These are phyloP conservation scores for Bretschneidera sinensis DNA, from an alignment of 345 rosid species.

Conservation along the genomic window DNA sequence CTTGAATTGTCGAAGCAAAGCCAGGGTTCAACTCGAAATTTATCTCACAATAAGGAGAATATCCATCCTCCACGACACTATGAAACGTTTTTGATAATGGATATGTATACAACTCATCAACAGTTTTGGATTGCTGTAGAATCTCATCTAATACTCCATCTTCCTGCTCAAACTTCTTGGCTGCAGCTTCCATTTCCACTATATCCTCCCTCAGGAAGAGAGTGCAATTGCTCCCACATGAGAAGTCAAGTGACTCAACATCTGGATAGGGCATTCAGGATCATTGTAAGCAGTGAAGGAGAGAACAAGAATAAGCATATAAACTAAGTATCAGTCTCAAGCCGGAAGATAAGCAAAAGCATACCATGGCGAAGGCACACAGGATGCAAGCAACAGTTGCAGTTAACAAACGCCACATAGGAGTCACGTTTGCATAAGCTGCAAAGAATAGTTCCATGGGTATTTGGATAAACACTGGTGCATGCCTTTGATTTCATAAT, in stretches of 20 bases:
- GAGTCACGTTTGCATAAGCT: constrained; percentile 91
- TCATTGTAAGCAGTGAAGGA: constrained; percentile 10
- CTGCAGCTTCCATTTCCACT: constrained; percentile 75
- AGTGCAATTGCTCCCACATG: constrained; percentile 62
- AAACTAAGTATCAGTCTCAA: neutral
- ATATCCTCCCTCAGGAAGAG: constrained; percentile 78
- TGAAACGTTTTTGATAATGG: constrained; percentile 38
- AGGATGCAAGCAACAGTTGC: constrained; percentile 58
- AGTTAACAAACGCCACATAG: constrained; percentile 74
- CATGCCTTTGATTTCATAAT: constrained; percentile 62
- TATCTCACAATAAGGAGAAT: constrained; percentile 66
- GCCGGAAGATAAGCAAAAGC: constrained; percentile 11
- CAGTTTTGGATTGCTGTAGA: constrained; percentile 28
- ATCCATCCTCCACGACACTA: constrained; percentile 43
- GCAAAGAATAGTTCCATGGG: constrained; percentile 68
- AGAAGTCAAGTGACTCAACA: constrained; percentile 47
- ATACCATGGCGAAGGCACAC: constrained; percentile 91
- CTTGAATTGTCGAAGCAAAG: constrained; percentile 8
- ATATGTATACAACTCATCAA: constrained; percentile 47
- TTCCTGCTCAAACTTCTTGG: constrained; percentile 70
- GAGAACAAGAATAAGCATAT: neutral
- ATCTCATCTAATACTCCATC: constrained; percentile 36
- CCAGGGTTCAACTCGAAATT: constrained; percentile 27
- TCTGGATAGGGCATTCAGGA: constrained; percentile 36
- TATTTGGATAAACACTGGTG: constrained; percentile 42